A percentile compares a stretch with the other conserved stretches of the same genome.
Conservation (phyloP, 2,329 filamentous ascomycete genomes). For the Cordyceps cicadae region DNA sequence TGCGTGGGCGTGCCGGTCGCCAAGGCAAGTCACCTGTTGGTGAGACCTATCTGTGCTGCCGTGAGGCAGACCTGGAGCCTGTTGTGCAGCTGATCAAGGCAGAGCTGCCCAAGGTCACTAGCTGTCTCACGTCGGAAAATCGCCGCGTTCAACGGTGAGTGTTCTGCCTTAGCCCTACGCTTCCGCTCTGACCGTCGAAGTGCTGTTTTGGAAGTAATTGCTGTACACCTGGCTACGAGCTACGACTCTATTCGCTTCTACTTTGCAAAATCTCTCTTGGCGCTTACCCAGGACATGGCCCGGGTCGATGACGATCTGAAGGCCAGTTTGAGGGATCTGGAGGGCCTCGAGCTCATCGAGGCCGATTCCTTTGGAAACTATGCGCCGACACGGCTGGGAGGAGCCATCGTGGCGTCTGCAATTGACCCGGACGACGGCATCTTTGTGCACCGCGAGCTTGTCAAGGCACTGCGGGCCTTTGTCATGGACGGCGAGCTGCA, state of each 20-base stretch:
- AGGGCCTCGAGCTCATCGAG: slow-evolving; percentile 46
- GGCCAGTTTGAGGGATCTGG: slow-evolving; percentile 51
- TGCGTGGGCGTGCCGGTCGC: slow-evolving; percentile 68
- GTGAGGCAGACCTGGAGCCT: slow-evolving; percentile 57
- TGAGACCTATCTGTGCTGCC: slow-evolving; percentile 70
- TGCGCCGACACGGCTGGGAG: slow-evolving; percentile 56
- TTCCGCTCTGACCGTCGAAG: slow-evolving; percentile 30
- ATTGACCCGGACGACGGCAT: slow-evolving; percentile 67
- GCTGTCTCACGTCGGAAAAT: slow-evolving; percentile 60
- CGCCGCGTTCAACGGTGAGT: slow-evolving; percentile 56
- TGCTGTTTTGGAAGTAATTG: slow-evolving; percentile 63
- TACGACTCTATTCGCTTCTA: slow-evolving; percentile 59
- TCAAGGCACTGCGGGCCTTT: slow-evolving; percentile 59
- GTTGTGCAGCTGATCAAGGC: slow-evolving; percentile 64
- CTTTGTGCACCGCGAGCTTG: slow-evolving; percentile 63
- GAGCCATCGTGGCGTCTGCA: slow-evolving; percentile 63
- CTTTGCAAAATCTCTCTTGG: slow-evolving; percentile 58
- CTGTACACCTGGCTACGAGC: slow-evolving; percentile 59
- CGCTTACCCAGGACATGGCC: slow-evolving; percentile 42
- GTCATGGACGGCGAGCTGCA: slow-evolving; percentile 79
- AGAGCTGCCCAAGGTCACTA: slow-evolving; percentile 61
- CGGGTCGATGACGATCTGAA: slow-evolving; percentile 46
- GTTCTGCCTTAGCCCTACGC: not conserved
- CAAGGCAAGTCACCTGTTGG: slow-evolving; percentile 72
- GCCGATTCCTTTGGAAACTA: slow-evolving; percentile 43